Evolutionary conservation across 495 filamentous ascomycete species (phyloP).

Genomic region (Neurospora sp.): DNA sequence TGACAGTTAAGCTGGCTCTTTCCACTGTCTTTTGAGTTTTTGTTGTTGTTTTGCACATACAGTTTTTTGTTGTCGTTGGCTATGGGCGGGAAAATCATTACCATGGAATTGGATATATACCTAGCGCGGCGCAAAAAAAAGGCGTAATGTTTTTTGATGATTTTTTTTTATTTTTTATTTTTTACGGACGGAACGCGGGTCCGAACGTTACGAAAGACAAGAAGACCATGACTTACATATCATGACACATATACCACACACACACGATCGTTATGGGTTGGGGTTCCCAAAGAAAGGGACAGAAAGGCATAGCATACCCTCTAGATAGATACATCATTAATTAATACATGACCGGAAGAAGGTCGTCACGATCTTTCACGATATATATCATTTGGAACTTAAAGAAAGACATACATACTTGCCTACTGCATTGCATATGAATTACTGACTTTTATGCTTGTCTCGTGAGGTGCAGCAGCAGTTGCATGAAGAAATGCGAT

Average conservation of each 20-base stretch:
- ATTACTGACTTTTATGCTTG: background rate
- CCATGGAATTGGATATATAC: background rate
- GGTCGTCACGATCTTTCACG: background rate
- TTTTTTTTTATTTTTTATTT: background rate
- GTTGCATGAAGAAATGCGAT: background rate
- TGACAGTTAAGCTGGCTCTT: constrained; percentile 45
- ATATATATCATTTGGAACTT: background rate
- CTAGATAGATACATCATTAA: background rate
- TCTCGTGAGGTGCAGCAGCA: background rate
- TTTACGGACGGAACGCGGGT: background rate
- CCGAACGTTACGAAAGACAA: background rate
- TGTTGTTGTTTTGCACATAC: background rate
- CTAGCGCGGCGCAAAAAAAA: background rate
- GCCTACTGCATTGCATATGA: background rate
- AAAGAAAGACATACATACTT: background rate
- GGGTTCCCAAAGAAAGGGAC: background rate
- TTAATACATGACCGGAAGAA: background rate
- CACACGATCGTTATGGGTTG: background rate
- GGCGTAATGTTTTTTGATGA: background rate
- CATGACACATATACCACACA: background rate
- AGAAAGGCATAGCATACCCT: background rate
- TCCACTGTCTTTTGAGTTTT: background rate
- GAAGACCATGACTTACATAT: background rate
- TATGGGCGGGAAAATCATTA: background rate
- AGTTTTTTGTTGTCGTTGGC: background rate